A percentile compares a stretch with the other conserved stretches of the same genome.
phyloP scores from a whole-genome alignment of 352 stramenopile species.

The Pythium coloratum region DNA sequence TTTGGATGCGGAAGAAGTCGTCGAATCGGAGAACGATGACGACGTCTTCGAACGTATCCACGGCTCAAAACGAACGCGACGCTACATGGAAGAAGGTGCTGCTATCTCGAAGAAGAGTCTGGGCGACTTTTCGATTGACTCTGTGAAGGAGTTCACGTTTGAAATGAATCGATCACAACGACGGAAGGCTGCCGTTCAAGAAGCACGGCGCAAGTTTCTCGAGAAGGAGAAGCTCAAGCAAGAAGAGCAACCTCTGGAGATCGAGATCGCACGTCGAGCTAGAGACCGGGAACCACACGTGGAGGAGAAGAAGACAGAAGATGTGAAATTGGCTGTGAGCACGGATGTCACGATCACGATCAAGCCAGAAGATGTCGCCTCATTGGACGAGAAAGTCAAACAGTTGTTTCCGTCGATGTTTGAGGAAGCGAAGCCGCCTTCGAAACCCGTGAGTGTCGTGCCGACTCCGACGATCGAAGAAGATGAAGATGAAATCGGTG shows the following conservation, averaged over 20 bases:
- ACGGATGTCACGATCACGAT: slow-evolving; percentile 40
- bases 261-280: slow-evolving; percentile 37
- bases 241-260: slow-evolving; percentile 45
- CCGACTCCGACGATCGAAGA: slow-evolving; percentile 14
- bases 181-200: slow-evolving; percentile 33
- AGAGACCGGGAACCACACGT: background rate
- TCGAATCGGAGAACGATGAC: slow-evolving; percentile 21
- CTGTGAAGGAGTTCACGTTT: slow-evolving; percentile 30
- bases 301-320: background rate
- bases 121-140: slow-evolving; percentile 35
- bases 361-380: slow-evolving; percentile 42
- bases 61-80: slow-evolving; percentile 20
- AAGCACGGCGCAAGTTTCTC: slow-evolving; percentile 20
- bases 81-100: slow-evolving; percentile 21
- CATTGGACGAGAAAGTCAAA: slow-evolving; percentile 24
- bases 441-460: background rate
- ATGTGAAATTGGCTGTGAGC: background rate
- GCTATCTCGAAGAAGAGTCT: slow-evolving; percentile 28
- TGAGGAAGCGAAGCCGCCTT: slow-evolving; percentile 3
- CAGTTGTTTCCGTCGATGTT: slow-evolving; percentile 43
- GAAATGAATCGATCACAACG: slow-evolving; percentile 30
- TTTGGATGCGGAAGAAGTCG: background rate
- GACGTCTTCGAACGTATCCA: slow-evolving; percentile 29
- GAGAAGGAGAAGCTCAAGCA: slow-evolving; percentile 40
- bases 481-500: slow-evolving; percentile 47